Conservation (phyloP, 225 moss, liverwort and hornwort species). For the Physcomitrellopsis africana region DNA sequence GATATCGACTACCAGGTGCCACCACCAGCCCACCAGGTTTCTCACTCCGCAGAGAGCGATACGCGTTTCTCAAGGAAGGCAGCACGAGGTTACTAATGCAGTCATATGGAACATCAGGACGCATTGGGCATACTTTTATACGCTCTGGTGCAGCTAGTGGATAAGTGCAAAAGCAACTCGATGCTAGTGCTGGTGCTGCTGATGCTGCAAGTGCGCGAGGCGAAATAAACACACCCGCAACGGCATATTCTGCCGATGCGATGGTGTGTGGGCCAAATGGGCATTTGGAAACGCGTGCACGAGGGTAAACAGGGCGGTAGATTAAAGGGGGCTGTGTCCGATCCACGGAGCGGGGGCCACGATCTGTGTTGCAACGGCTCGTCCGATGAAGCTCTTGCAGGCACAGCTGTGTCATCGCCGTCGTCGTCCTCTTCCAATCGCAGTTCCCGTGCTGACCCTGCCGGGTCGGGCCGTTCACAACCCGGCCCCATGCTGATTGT, state of each 20-base stretch:
- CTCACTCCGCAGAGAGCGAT: no score
- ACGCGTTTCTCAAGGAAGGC: background rate
- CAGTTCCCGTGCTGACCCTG: slow-evolving; percentile 12
- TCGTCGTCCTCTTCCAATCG: slow-evolving; percentile 25
- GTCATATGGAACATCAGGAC: accelerated
- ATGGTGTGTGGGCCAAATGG: slow-evolving; percentile 5
- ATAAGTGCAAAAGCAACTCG: slow-evolving; percentile 4
- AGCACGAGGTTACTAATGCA: background rate
- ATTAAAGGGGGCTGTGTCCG: background rate
- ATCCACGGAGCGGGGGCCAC: slow-evolving; percentile 18
- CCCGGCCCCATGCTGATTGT: background rate
- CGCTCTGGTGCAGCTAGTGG: background rate
- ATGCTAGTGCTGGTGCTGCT: background rate
- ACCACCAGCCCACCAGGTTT: background rate
- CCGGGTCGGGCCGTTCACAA: background rate
- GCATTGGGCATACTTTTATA: background rate
- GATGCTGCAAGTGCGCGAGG: background rate
- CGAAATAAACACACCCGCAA: background rate
- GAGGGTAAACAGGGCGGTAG: slow-evolving; percentile 4
- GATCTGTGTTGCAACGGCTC: slow-evolving; percentile 23
- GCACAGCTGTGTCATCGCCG: no score
- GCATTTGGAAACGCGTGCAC: background rate
- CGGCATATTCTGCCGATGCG: slow-evolving; percentile 21
- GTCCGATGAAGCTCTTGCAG: background rate
- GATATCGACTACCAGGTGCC: background rate